Conservation (phyloP, 139 green algal species). For the Auxenochlorella pyrenoidosa region DNA sequence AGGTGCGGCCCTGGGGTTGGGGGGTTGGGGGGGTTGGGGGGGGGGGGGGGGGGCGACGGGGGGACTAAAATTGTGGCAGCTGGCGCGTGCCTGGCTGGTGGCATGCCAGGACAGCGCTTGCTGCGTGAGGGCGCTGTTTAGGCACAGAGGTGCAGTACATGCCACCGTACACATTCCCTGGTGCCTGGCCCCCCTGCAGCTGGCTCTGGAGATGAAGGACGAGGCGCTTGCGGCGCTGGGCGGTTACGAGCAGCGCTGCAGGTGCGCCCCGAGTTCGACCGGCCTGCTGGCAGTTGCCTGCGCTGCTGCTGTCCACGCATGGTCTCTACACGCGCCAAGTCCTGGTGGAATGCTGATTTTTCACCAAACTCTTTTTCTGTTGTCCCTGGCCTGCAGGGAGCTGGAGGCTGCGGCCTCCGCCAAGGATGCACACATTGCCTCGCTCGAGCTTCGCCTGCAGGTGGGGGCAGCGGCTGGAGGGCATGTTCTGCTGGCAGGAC, state of each 20-base stretch:
- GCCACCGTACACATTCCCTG: too few species aligned
- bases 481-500: too few species aligned
- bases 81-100: neutral
- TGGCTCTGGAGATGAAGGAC: conserved; percentile 33
- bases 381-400: neutral
- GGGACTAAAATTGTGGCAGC: neutral
- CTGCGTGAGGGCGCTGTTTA: too few species aligned
- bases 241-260: neutral
- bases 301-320: too few species aligned
- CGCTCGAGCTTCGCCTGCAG: conserved; percentile 23
- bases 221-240: conserved; percentile 15
- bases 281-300: too few species aligned
- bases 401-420: neutral
- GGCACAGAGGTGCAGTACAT: too few species aligned
- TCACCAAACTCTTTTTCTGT: too few species aligned
- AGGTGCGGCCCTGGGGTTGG: neutral
- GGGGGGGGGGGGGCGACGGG: neutral
- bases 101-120: too few species aligned
- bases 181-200: conserved; percentile 1
- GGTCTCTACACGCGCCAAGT: neutral
- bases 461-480: neutral
- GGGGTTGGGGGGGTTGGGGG: neutral
- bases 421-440: conserved; percentile 21
- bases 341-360: too few species aligned
- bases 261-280: too few species aligned